These are phyloP conservation scores for Hypoxylon sp. DNA, from an alignment of 2,329 filamentous ascomycete species.

Conservation along the genomic window DNA sequence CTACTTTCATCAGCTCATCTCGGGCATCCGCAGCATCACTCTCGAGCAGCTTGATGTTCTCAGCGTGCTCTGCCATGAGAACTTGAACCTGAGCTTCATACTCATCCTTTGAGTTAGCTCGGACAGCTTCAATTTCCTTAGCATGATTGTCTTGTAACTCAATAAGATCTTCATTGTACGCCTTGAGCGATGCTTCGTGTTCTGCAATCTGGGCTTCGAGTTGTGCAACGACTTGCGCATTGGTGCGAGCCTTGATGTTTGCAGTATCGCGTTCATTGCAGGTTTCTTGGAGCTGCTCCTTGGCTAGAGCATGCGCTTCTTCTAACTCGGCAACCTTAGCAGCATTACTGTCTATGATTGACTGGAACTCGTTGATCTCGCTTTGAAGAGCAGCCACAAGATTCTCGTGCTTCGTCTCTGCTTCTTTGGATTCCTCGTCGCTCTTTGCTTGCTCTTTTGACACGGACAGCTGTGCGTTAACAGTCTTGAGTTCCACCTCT, in stretches of 20 bases:
- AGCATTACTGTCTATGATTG: conserved; percentile 73
- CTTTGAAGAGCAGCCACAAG: conserved; percentile 69
- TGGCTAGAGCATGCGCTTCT: conserved; percentile 71
- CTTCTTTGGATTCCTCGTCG: conserved; percentile 57
- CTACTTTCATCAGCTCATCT: conserved; percentile 70
- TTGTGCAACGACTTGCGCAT: conserved; percentile 58
- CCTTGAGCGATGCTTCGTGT: conserved; percentile 66
- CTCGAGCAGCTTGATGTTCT: conserved; percentile 64
- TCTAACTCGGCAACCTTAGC: conserved; percentile 78
- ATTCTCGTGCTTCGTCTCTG: conserved; percentile 64
- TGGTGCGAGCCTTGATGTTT: conserved; percentile 53
- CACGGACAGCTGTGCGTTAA: conserved; percentile 59
- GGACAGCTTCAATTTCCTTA: conserved; percentile 59
- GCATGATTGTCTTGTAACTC: conserved; percentile 60
- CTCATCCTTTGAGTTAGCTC: conserved; percentile 59
- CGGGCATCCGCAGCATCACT: conserved; percentile 71
- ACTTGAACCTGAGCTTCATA: conserved; percentile 66
- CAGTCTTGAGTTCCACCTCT: conserved; percentile 65
- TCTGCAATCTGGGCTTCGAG: conserved; percentile 67
- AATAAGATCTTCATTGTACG: conserved; percentile 61
- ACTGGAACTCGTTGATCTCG: conserved; percentile 84
- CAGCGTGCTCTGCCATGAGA: conserved; percentile 68
- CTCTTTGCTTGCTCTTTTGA: conserved; percentile 53
- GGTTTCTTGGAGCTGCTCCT: conserved; percentile 73
- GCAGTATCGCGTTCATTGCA: conserved; percentile 66